Evolutionary conservation across 108 stramenopile genomes (phyloP).

Genomic region (Licmophora abbreviata): DNA sequence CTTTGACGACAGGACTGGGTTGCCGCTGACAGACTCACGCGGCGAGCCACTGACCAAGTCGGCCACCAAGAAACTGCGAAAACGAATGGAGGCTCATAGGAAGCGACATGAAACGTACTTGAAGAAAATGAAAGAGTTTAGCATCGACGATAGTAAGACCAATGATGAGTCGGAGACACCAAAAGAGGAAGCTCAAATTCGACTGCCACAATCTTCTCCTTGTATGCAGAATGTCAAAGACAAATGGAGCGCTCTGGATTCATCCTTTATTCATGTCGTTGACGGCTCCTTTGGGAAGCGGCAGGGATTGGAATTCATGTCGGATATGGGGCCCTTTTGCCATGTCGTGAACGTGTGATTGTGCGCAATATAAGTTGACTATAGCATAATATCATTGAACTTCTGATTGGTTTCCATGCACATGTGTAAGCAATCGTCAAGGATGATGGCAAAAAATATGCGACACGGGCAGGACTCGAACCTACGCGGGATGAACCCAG

Average conservation of each 20-base stretch:
- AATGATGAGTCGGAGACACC: background rate
- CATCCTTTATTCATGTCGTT: slow-evolving; percentile 33
- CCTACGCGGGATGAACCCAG: slow-evolving; percentile 35
- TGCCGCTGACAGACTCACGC: slow-evolving; percentile 32
- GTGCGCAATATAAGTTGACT: too few relatives aligned
- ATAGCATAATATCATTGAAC: too few relatives aligned
- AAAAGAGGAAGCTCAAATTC: background rate
- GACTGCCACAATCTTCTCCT: slow-evolving; percentile 5
- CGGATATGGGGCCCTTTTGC: slow-evolving; percentile 67
- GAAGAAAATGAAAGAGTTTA: too few relatives aligned
- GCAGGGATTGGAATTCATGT: slow-evolving; percentile 44
- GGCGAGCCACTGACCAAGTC: slow-evolving; percentile 48
- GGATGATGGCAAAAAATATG: background rate
- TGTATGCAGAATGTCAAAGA: slow-evolving; percentile 5
- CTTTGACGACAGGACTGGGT: slow-evolving; percentile 35
- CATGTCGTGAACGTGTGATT: slow-evolving; percentile 36
- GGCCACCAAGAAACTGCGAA: slow-evolving; percentile 40
- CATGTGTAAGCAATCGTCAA: too few relatives aligned
- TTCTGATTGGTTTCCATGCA: too few relatives aligned
- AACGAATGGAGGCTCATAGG: slow-evolving; percentile 38
- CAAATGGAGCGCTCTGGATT: slow-evolving; percentile 23
- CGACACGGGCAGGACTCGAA: slow-evolving; percentile 39
- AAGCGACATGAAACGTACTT: slow-evolving; percentile 41
- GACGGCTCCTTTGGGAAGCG: slow-evolving; percentile 55
- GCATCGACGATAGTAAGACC: too few relatives aligned